These are phyloP conservation scores for Citrus sinensis DNA, from an alignment of 345 rosid genomes.

Conservation along the genomic window DVS_A1.0 CM039168.1:28799001-28799500, in stretches of 20 bases:
- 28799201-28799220: not conserved
- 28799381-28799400: not conserved
- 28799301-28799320: too few relatives aligned
- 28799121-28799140: constrained; percentile 9
- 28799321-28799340: not conserved
- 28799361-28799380: not conserved
- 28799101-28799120: not conserved
- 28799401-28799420: not conserved
- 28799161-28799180: not conserved
- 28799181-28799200: too few relatives aligned
- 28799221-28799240: not conserved
- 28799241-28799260: not conserved
- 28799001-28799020: not conserved
- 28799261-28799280: not conserved
- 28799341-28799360: not conserved
- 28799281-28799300: not conserved
- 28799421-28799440: not conserved
- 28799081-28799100: constrained; percentile 1
- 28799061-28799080: not conserved
- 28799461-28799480: not conserved
- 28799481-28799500: not conserved
- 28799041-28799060: constrained; percentile 1
- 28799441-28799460: not conserved
- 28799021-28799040: not conserved
- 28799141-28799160: not conserved